Base-by-base conservation (phyloP, 1,284 basidiomycete species). In the Rhizoctonia solani region DNA sequence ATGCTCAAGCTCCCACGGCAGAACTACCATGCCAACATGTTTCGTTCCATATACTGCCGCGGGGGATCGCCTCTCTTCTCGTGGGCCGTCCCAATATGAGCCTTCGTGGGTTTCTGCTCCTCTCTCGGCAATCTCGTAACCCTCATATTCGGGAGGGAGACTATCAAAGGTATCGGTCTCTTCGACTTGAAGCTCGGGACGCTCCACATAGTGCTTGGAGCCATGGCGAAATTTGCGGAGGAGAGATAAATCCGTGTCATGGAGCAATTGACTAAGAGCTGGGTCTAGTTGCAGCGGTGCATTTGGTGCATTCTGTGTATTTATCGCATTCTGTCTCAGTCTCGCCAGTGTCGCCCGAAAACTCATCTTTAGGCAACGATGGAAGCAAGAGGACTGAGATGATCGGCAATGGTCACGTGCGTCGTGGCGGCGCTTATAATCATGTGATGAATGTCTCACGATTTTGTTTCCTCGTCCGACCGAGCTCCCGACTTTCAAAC, bases 41-140 rank as follows among this genome's bases (percentile, higher is more conserved):
- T 86, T 83, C 71, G 88, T 89, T 16, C 92, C 93, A 75, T 92
- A 89, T 13, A 81, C 77, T 21, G 92, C 90, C 29, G 92, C 92
- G 55, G 92, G 90, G 23, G 90, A 92, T 73, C 90, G 89, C 67
- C 89, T 78, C 49, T 83, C 79, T 58, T 81, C 79, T 61, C 77
- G 76, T 25, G 71, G 73, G 34, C 77, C 76, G 19, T 77, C 74
- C 4, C 76, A 76, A 19, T 75, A 75, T 53, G 74, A 75, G 21
- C 75, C 68, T 11, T 54, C 27, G 3, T 47, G 37, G 16, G 32
- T 14, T 23, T 37, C 46, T 34, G 23, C 27, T 25, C 65, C 41
- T 37, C 29, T 42, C 30, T 56, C 67, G 30, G 47, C 54, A 9
- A 50, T 50, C 9, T 46, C 59, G 25, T 67, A 65, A 29, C 69